These are phyloP conservation scores for Pulicaria dysenterica DNA, from an alignment of 129 eudicot genomes.

Conservation along the genomic window DNA sequence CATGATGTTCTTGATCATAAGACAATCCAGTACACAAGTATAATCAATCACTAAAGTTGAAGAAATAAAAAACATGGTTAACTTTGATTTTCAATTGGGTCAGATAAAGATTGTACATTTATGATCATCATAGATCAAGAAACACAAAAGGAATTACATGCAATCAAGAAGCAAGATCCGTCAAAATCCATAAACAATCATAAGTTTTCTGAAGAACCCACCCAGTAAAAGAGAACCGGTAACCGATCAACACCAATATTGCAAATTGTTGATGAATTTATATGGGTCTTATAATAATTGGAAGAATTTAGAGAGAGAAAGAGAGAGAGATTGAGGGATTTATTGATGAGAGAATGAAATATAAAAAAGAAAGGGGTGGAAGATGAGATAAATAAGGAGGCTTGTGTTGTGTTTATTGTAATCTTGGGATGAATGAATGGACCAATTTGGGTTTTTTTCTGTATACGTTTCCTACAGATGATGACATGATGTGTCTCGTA, in stretches of 20 bases:
- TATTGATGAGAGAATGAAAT: constrained; percentile 21
- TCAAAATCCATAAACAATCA: constrained; percentile 41
- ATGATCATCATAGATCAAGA: constrained; percentile 54
- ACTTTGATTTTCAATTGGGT: constrained; percentile 32
- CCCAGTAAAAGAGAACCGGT: constrained; percentile 32
- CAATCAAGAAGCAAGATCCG: constrained; percentile 45
- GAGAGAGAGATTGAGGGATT: constrained; percentile 34
- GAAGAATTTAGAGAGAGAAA: constrained; percentile 33
- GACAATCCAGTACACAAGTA: constrained; percentile 39
- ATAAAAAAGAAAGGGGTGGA: constrained; percentile 29
- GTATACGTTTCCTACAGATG: constrained; percentile 41
- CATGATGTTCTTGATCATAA: constrained; percentile 37
- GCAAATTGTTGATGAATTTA: constrained; percentile 16
- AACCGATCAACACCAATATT: constrained; percentile 33
- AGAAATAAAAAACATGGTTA: constrained; percentile 22
- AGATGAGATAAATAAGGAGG: constrained; percentile 43
- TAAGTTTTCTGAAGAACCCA: constrained; percentile 29
- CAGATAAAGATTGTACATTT: constrained; percentile 45
- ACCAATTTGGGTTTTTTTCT: constrained; percentile 46
- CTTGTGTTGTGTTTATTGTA: constrained; percentile 11
- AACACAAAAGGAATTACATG: constrained; percentile 50
- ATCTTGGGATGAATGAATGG: constrained; percentile 29
- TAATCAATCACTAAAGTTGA: constrained; percentile 29
- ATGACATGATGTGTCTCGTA: constrained; percentile 57
- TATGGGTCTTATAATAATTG: constrained; percentile 17